phyloP scores from a whole-genome alignment of 768 basidiomycete genomes.

The Suillus clintonianus region DNA sequence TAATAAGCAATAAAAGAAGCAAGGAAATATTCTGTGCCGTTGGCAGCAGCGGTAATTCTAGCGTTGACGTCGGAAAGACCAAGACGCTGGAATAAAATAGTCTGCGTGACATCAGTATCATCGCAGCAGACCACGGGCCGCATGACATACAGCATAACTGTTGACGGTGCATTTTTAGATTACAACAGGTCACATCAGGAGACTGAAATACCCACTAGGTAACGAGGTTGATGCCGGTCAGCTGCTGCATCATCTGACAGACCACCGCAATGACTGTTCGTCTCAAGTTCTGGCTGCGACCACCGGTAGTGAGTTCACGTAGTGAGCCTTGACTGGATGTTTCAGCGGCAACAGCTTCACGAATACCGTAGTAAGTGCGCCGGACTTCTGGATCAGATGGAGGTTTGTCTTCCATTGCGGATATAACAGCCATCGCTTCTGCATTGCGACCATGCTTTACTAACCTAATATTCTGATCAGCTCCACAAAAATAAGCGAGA shows the following conservation, averaged over 20 bases:
- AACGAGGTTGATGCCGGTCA: slow-evolving; percentile 32
- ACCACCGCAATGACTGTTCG: slow-evolving; percentile 8
- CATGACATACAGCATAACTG: slow-evolving; percentile 11
- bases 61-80: slow-evolving; percentile 26
- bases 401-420: slow-evolving; percentile 39
- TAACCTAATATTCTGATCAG: slow-evolving; percentile 28
- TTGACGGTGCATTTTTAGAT: neutral
- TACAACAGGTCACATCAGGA: neutral
- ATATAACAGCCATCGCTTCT: slow-evolving; percentile 43
- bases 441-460: slow-evolving; percentile 39
- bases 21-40: slow-evolving; percentile 43
- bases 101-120: slow-evolving; percentile 7
- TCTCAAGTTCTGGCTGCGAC: slow-evolving; percentile 45
- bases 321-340: slow-evolving; percentile 25
- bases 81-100: slow-evolving; percentile 16
- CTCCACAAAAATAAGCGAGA: neutral
- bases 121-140: neutral
- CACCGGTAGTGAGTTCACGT: slow-evolving; percentile 38
- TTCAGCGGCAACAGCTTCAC: slow-evolving; percentile 37
- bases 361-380: slow-evolving; percentile 38
- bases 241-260: slow-evolving; percentile 35
- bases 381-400: slow-evolving; percentile 34
- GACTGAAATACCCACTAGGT: slow-evolving; percentile 18
- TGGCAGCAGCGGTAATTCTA: slow-evolving; percentile 34
- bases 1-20: slow-evolving; percentile 51